phyloP scores from a whole-genome alignment of 257 asterid genomes.

The Mitragyna speciosa region DNA sequence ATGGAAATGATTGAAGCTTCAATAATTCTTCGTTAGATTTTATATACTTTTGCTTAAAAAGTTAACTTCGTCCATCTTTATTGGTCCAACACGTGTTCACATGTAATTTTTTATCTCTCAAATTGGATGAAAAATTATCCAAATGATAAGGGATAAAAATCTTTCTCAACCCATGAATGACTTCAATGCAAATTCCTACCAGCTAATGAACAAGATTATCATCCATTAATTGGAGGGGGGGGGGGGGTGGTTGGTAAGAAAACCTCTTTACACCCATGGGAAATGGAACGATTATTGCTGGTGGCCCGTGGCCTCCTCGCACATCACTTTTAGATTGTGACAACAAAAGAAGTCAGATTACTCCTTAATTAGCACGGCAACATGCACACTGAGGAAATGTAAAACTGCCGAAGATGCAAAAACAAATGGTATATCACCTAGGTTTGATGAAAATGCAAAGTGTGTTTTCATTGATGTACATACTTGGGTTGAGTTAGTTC shows the following conservation, averaged over 20 bases:
- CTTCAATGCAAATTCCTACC: not conserved
- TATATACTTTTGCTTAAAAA: not conserved
- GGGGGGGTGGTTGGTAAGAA: not conserved
- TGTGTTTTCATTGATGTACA: too few species aligned
- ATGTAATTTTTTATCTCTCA: not conserved
- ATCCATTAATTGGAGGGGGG: not conserved
- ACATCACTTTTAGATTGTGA: not conserved
- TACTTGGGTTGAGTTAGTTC: too few species aligned
- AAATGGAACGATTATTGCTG: not conserved
- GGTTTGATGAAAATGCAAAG: too few species aligned
- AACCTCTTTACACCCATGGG: too few species aligned
- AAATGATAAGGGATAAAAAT: not conserved
- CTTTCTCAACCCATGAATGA: not conserved
- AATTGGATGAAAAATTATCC: not conserved
- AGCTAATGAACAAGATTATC: not conserved
- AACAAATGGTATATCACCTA: too few species aligned
- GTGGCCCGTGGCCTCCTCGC: not conserved
- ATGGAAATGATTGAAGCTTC: constrained; percentile 4
- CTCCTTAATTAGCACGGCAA: too few species aligned
- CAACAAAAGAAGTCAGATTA: not conserved
- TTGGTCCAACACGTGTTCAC: not conserved
- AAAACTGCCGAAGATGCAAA: too few species aligned
- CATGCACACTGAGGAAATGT: too few species aligned
- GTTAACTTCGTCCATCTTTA: not conserved
- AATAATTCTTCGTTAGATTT: not conserved